These are phyloP conservation scores for Tolypocladium amazonense DNA, from an alignment of 2,329 filamentous ascomycete species.

Conservation along the genomic window DNA sequence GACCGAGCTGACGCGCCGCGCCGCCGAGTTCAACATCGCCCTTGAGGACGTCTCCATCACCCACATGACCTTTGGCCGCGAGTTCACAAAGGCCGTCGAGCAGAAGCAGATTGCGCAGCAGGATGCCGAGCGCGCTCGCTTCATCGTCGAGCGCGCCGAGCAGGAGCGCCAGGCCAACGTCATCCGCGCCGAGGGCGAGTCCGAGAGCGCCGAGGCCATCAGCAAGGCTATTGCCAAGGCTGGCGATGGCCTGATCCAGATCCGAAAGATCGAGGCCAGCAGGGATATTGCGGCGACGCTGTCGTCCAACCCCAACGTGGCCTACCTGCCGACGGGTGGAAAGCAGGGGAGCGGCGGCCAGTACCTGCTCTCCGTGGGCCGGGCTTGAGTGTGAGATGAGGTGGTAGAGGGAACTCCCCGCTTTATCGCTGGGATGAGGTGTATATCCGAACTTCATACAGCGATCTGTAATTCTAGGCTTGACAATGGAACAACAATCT, in stretches of 20 bases:
- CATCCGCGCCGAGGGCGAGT: constrained; percentile 95
- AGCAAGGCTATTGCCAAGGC: constrained; percentile 86
- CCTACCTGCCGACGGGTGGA: constrained; percentile 75
- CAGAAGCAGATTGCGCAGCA: constrained; percentile 99
- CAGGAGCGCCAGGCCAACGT: constrained; percentile 98
- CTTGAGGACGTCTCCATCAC: constrained; percentile 98
- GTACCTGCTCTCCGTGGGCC: constrained; percentile 42
- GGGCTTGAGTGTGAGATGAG: constrained; percentile 17
- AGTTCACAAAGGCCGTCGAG: constrained; percentile 97
- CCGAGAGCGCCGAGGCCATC: constrained; percentile 92
- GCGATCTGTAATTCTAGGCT: constrained; percentile 26
- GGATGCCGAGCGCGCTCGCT: constrained; percentile 91
- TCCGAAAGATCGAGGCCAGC: constrained; percentile 93
- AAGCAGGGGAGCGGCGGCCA: constrained; percentile 48
- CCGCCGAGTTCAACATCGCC: constrained; percentile 95
- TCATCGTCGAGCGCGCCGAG: constrained; percentile 97
- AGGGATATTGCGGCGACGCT: constrained; percentile 91
- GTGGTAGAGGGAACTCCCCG: constrained; percentile 19
- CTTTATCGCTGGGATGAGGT: constrained; percentile 13
- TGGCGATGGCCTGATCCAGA: constrained; percentile 89
- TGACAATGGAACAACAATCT: constrained; percentile 4
- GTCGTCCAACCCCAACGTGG: constrained; percentile 85
- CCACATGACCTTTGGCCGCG: constrained; percentile 99
- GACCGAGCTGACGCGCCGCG: constrained; percentile 81
- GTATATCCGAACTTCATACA: constrained; percentile 12